Evolutionary conservation across 805 yeast species (phyloP), one percentile per base, ranked within the genome.

Genomic region (Teunomyces pallodes): DNA sequence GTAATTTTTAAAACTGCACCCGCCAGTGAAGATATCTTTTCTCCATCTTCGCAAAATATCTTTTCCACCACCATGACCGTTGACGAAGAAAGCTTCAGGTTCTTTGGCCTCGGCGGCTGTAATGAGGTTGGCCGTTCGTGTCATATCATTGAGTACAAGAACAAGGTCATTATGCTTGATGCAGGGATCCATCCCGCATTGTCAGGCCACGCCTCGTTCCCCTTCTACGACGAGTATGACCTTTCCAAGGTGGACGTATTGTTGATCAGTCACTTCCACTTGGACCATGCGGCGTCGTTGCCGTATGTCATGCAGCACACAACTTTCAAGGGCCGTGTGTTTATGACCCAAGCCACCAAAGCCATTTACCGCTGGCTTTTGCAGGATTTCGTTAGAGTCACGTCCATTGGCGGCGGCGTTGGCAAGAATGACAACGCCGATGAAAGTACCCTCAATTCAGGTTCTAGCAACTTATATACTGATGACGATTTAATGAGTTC

Each of bases 291-390:
- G 0, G 99, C 98, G 0, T 90, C 97, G 0, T 75, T 94, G 47
- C 99, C 99, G 0, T 94, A 91, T 61, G 98, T 94, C 40, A 90
- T 94, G 97, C 96, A 90, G 59, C 95, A 90, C 60, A 94, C 99
- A 0, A 87, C 80, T 54, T 94, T 94, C 74, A 85, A 83, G 60
- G 99, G 99, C 2, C 80, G 97, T 43, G 99, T 94, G 4, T 92
- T 92, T 65, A 94, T 94, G 99, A 94, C 99, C 28, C 97, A 94
- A 67, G 98, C 99, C 5, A 94, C 99, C 0, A 94, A 94, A 71
- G 98, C 99, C 35, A 94, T 94, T 49, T 94, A 91, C 66, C 80
- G 97, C 54, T 94, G 99, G 98, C 77, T 94, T 40, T 68, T 94
- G 48, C 85, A 90, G 51, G 99, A 94, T 75, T 94, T 91, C 60